phyloP scores from a whole-genome alignment of 2,329 filamentous ascomycete species.

The Conoideocrella luteorostrata region DNA sequence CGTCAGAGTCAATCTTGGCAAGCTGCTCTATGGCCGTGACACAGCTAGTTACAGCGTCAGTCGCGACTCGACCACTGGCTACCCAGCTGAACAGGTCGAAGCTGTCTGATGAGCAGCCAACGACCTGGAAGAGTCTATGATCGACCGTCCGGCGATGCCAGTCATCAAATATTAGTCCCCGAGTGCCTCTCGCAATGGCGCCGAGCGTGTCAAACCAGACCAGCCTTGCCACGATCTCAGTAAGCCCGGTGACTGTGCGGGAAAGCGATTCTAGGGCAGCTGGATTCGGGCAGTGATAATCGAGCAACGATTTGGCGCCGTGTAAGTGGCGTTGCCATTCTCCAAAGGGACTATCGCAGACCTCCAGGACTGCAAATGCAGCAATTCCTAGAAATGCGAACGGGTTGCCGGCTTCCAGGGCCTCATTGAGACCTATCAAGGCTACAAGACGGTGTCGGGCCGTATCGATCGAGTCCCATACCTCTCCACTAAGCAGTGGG shows the following conservation, averaged over 20 bases:
- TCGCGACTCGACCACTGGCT: slow-evolving; percentile 16
- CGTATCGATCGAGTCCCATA: slow-evolving; percentile 12
- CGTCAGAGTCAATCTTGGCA: slow-evolving; percentile 13
- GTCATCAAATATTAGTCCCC: slow-evolving; percentile 29
- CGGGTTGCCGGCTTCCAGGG: slow-evolving; percentile 32
- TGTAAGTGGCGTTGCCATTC: slow-evolving; percentile 32
- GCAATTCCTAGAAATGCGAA: slow-evolving; percentile 37
- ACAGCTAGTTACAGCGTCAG: slow-evolving; percentile 12
- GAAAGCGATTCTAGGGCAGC: slow-evolving; percentile 28
- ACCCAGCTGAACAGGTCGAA: slow-evolving; percentile 30
- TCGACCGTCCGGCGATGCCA: slow-evolving; percentile 32
- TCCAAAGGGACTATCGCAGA: slow-evolving; percentile 33
- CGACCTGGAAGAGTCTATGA: slow-evolving; percentile 26
- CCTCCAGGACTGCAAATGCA: slow-evolving; percentile 37
- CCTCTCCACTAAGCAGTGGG: slow-evolving; percentile 1
- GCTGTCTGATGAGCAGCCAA: slow-evolving; percentile 31
- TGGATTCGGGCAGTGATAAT: slow-evolving; percentile 30
- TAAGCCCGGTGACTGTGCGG: slow-evolving; percentile 25
- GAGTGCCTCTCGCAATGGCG: slow-evolving; percentile 14
- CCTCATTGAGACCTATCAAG: slow-evolving; percentile 29
- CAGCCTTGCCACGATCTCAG: slow-evolving; percentile 31
- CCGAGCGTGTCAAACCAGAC: slow-evolving; percentile 35
- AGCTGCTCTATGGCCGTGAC: slow-evolving; percentile 21
- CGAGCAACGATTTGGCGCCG: slow-evolving; percentile 32
- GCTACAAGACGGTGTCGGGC: slow-evolving; percentile 24